Percentiles rank a stretch among this genome's conserved stretches.
phyloP scores from a whole-genome alignment of 305 asterid genomes.

The Fraxinus xanthoxyloides region DNA sequence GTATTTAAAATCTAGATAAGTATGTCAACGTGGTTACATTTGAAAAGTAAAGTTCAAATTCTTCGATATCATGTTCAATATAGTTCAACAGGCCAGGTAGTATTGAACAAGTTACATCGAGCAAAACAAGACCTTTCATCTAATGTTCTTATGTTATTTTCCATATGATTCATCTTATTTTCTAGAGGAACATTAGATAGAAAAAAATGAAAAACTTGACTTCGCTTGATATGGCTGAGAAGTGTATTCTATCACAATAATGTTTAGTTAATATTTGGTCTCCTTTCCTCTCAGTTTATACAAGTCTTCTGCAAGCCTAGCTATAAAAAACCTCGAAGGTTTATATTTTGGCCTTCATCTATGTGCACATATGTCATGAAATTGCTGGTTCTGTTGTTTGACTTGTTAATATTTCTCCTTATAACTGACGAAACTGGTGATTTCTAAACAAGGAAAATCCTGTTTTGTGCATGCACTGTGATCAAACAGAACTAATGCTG shows the following conservation, averaged over 20 bases:
- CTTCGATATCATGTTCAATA: background rate
- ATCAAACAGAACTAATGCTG: constrained; percentile 12
- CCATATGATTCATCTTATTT: background rate
- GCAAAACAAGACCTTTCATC: background rate
- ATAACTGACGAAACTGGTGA: background rate
- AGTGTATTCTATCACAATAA: background rate
- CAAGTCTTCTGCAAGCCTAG: background rate
- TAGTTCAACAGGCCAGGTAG: background rate
- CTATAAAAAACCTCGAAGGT: background rate
- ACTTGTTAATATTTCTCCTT: background rate
- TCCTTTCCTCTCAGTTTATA: background rate
- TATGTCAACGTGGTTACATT: background rate
- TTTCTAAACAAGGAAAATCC: background rate
- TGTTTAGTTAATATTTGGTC: background rate
- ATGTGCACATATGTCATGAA: background rate
- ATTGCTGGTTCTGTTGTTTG: background rate
- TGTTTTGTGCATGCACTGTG: constrained; percentile 12
- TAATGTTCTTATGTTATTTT: background rate
- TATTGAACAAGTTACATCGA: background rate
- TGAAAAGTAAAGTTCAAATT: background rate
- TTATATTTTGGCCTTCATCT: background rate
- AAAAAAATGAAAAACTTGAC: background rate
- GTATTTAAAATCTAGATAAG: background rate
- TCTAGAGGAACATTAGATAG: background rate
- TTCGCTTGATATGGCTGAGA: background rate